A percentile compares a stretch with the other conserved stretches of the same genome.
These are phyloP conservation scores for Lentinus brumalis DNA, from an alignment of 768 basidiomycete species.

Conservation along the genomic window DNA sequence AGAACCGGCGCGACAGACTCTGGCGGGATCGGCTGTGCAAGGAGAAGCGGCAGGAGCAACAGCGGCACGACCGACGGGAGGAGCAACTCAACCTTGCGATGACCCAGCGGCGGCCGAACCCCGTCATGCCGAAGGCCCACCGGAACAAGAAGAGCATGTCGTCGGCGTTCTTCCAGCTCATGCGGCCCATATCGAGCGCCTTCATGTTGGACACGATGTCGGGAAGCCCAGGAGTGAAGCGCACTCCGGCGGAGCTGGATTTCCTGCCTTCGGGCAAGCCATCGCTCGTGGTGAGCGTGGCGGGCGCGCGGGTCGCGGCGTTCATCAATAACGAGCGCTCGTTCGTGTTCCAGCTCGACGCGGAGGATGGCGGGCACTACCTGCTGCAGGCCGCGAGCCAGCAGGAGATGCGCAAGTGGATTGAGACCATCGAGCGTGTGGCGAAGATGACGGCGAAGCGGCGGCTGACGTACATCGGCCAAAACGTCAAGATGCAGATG, in stretches of 20 bases:
- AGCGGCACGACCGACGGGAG: conserved; percentile 70
- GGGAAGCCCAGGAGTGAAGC: conserved; percentile 41
- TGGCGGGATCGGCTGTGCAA: conserved; percentile 69
- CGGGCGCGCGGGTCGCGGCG: conserved; percentile 68
- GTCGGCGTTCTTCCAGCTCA: conserved; percentile 77
- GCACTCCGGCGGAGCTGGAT: conserved; percentile 73
- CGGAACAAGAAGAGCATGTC: conserved; percentile 90
- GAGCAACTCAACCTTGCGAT: conserved; percentile 77
- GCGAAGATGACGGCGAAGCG: conserved; percentile 76
- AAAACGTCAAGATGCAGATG: conserved; percentile 70
- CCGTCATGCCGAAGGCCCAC: conserved; percentile 65
- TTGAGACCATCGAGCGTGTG: conserved; percentile 70
- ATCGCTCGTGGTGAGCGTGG: conserved; percentile 70
- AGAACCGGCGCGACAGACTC: conserved; percentile 75
- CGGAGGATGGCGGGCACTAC: conserved; percentile 87
- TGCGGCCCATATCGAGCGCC: conserved; percentile 88
- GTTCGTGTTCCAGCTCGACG: conserved; percentile 80
- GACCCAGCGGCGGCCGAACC: conserved; percentile 53
- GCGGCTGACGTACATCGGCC: conserved; percentile 78
- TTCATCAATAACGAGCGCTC: conserved; percentile 82
- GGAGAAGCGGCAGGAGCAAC: conserved; percentile 77
- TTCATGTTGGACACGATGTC: conserved; percentile 66
- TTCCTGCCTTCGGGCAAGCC: conserved; percentile 75
- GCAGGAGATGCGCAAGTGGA: conserved; percentile 76
- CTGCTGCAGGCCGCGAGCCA: conserved; percentile 72